phyloP scores from a whole-genome alignment of 1,139 yeast genomes.

The Suhomyces bokatorum region DNA sequence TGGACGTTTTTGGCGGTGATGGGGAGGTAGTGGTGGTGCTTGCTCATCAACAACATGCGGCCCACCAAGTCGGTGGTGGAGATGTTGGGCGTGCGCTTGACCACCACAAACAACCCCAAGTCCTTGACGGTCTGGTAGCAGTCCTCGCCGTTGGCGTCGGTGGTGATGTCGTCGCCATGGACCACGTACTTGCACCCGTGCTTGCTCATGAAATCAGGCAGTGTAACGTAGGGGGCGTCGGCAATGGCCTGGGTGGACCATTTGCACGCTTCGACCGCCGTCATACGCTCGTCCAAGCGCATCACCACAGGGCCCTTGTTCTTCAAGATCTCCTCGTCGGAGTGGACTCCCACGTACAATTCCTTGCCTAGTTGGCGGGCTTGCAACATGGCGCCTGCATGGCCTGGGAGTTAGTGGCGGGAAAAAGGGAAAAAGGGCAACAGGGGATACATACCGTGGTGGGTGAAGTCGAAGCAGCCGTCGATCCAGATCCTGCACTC shows the following conservation, averaged over 20 bases:
- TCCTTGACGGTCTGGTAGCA: slow-evolving; percentile 85
- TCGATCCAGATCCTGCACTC: slow-evolving; percentile 77
- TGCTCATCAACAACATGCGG: slow-evolving; percentile 70
- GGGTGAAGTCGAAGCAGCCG: slow-evolving; percentile 97
- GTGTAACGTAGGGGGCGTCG: slow-evolving; percentile 94
- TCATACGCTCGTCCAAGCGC: slow-evolving; percentile 73
- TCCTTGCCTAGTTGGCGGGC: slow-evolving; percentile 79
- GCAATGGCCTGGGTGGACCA: slow-evolving; percentile 80
- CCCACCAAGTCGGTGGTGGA: slow-evolving; percentile 94
- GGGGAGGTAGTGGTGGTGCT: slow-evolving; percentile 54
- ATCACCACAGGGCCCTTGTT: slow-evolving; percentile 96
- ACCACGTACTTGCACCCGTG: slow-evolving; percentile 84
- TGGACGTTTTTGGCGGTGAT: slow-evolving; percentile 24
- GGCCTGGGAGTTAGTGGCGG: slow-evolving; percentile 46
- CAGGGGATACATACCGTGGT: slow-evolving; percentile 66
- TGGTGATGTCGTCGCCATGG: slow-evolving; percentile 96
- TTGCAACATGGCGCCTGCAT: slow-evolving; percentile 94
- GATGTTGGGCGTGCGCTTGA: slow-evolving; percentile 89
- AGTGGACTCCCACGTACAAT: slow-evolving; percentile 84
- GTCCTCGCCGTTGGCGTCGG: slow-evolving; percentile 93
- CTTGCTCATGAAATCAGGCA: slow-evolving; percentile 73
- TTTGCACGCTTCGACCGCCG: slow-evolving; percentile 85
- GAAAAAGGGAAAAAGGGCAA: not conserved
- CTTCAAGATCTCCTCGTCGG: slow-evolving; percentile 76
- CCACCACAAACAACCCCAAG: slow-evolving; percentile 81